Evolutionary conservation across 2,329 filamentous ascomycete genomes (phyloP).

Genomic region (Arthrobotrys iridis): DNA sequence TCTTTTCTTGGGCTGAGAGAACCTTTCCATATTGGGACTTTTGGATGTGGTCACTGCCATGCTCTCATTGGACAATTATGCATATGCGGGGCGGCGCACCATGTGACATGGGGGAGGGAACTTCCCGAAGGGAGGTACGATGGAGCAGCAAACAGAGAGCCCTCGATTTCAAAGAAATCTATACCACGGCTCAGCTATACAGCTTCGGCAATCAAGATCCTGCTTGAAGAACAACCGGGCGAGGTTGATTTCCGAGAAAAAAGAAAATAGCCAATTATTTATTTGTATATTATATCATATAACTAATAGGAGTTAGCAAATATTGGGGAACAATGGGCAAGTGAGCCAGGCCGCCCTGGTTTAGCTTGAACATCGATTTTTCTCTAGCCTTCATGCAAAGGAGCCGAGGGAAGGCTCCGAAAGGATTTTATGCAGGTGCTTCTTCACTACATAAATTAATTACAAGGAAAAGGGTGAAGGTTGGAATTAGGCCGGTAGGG

Average conservation of each 20-base stretch:
- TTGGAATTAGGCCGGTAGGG: too few species aligned
- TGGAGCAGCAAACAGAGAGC: neutral
- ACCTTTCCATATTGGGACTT: neutral
- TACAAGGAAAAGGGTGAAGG: too few species aligned
- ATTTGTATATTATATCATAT: neutral
- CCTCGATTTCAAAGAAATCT: neutral
- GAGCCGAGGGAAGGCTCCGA: too few species aligned
- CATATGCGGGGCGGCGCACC: neutral
- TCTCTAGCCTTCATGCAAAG: too few species aligned
- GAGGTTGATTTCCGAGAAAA: neutral
- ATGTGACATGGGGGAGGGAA: neutral
- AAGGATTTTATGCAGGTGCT: too few species aligned
- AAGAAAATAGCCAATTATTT: neutral
- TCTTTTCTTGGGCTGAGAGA: neutral
- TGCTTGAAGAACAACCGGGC: neutral
- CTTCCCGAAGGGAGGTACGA: neutral
- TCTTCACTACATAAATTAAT: too few species aligned
- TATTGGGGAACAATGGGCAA: too few species aligned
- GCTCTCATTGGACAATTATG: conserved; percentile 1
- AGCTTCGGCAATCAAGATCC: neutral
- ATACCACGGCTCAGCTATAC: conserved; percentile 8
- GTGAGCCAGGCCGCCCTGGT: too few species aligned
- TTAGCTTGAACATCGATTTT: too few species aligned
- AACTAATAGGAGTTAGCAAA: neutral
- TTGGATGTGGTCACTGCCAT: neutral